Evolutionary conservation across 192 early-diverging fungal genomes (phyloP), one percentile per base, ranked within the genome.

Genomic region (Coemansia javaensis): DNA sequence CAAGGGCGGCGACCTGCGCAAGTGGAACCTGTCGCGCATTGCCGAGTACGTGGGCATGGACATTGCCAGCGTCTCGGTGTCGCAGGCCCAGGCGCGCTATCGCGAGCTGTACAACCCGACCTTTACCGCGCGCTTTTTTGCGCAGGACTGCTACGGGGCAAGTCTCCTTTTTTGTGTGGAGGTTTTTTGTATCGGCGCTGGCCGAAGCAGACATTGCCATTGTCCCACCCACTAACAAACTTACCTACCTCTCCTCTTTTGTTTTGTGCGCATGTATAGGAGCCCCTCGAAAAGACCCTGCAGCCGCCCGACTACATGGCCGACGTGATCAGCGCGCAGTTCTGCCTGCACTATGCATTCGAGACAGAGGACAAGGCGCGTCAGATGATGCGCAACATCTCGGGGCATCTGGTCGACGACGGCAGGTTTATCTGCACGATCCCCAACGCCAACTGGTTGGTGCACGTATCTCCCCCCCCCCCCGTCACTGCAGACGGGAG

Each of bases 311-410:
- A 83, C 30, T 49, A 68, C 25, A 46, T 51, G 15, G 89, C 91
- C 40, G 88, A 96, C 56, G 75, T 93, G 21, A 89, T 94, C n/a
- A 91, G 86, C 32, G 86, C 89, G 63, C 97, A 99, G 56, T 99
- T 99, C 62, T 95, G 91, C 53, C 62, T 97, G 37, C 97, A 97
- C 66, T 99, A 99, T 66, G 86, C 90, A 0, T 97, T 95, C 53
- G 89, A 91, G 47, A 77, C 81, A 4, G 93, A 97, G 66, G 37
- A 53, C 16, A 90, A 87, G 57, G 92, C 85, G 0, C 70, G 86
- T 7, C 81, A 80, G 56, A 91, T 88, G 73, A 67, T 99, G 36
- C 63, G 78, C 40, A 95, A 94, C 56, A 85, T 95, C 7, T 69
- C 86, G 0, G 50, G 59, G 9, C 74, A 82, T 11, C 65, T 99